These are phyloP conservation scores for Narthecium ossifragum DNA, from an alignment of 106 monocot species.

Conservation along the genomic window DNA sequence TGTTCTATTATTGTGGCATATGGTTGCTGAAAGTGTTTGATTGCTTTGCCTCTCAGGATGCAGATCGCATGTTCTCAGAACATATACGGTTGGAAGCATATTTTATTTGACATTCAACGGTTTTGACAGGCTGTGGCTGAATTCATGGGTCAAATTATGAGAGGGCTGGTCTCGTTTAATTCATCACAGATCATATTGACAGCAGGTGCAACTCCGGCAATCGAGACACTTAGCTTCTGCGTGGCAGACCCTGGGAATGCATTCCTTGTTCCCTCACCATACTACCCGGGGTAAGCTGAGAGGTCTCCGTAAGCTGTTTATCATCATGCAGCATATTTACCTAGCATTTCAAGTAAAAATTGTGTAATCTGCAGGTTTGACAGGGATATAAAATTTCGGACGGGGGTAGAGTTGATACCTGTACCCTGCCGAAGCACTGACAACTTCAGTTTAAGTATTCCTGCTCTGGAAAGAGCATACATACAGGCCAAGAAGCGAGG, in stretches of 20 bases:
- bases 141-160: slow-evolving; percentile 42
- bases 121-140: slow-evolving; percentile 30
- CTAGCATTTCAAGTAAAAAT: neutral
- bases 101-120: neutral
- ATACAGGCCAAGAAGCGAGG: slow-evolving; percentile 80
- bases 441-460: slow-evolving; percentile 68
- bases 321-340: neutral
- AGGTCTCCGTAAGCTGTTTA: neutral
- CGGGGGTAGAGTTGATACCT: slow-evolving; percentile 83
- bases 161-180: slow-evolving; percentile 20
- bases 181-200: slow-evolving; percentile 29
- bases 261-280: slow-evolving; percentile 40
- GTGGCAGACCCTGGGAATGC: slow-evolving; percentile 40
- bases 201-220: slow-evolving; percentile 42
- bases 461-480: slow-evolving; percentile 80
- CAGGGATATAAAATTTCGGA: slow-evolving; percentile 75
- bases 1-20: too few relatives aligned
- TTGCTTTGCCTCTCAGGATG: too few relatives aligned
- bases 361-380: slow-evolving; percentile 56
- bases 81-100: too few relatives aligned
- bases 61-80: too few relatives aligned
- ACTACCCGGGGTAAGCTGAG: slow-evolving; percentile 31
- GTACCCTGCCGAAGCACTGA: slow-evolving; percentile 88
- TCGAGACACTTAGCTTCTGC: slow-evolving; percentile 41
- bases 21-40: too few relatives aligned